Evolutionary conservation across 805 yeast species (phyloP).

Genomic region (Sugiyamaella lignohabitans): DNA sequence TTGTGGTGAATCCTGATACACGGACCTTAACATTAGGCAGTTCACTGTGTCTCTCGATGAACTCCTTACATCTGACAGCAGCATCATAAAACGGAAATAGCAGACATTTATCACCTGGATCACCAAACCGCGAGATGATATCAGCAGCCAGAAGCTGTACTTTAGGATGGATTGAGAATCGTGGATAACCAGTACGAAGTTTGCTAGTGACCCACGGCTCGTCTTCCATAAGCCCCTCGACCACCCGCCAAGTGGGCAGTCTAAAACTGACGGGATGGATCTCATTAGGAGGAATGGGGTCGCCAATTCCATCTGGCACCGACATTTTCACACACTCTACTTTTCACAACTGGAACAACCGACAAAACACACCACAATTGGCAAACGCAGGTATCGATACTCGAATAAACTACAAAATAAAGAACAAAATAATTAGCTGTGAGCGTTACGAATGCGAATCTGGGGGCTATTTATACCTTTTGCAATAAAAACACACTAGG

Average conservation of each 20-base stretch:
- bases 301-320: background rate
- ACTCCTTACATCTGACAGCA: constrained; percentile 1
- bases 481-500: too few species aligned
- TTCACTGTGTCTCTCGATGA: background rate
- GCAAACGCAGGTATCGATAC: too few species aligned
- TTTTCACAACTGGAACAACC: too few species aligned
- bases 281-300: background rate
- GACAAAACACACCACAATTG: too few species aligned
- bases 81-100: background rate
- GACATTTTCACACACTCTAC: too few species aligned
- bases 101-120: background rate
- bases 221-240: background rate
- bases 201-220: background rate
- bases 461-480: too few species aligned
- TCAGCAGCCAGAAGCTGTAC: background rate
- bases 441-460: too few species aligned
- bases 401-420: too few species aligned
- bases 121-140: background rate
- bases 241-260: background rate
- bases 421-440: too few species aligned
- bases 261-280: background rate
- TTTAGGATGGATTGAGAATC: background rate
- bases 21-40: background rate
- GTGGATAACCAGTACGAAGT: background rate
- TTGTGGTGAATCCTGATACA: too few species aligned